Conservation (phyloP, 208 protist species). For the Perkinsela sp. region DNA sequence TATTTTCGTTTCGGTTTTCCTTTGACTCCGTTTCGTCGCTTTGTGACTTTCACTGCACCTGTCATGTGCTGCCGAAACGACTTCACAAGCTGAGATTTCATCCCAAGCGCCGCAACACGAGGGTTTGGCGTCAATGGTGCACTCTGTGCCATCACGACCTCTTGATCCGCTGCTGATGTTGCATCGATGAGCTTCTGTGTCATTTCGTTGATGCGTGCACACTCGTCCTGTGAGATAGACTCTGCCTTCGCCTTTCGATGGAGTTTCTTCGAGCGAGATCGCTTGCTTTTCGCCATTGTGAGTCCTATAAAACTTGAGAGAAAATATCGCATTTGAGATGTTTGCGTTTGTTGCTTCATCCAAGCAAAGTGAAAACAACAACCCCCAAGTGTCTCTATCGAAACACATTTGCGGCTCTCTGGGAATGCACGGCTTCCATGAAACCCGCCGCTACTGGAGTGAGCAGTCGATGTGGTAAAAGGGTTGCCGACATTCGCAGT, state of each 20-base stretch:
- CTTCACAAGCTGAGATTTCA: neutral
- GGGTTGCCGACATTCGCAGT: conserved; percentile 1
- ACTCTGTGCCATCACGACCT: neutral
- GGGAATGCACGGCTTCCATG: neutral
- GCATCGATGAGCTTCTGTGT: neutral
- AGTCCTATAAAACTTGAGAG: neutral
- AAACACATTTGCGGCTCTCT: no score
- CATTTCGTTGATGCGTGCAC: neutral
- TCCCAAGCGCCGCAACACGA: neutral
- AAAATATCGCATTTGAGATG: neutral
- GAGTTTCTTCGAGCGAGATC: neutral
- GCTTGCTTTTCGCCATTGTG: neutral
- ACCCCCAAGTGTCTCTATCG: no score
- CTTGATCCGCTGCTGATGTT: no score
- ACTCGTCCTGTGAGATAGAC: neutral
- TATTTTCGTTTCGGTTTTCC: no score
- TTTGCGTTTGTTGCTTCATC: no score
- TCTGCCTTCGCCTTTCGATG: neutral
- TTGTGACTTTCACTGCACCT: no score
- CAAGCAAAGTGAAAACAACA: no score
- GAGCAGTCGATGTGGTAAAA: conserved; percentile 8
- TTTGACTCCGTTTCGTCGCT: no score
- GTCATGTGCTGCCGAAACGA: no score
- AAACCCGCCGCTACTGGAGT: neutral
- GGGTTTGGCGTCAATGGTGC: neutral